A percentile compares a stretch with the other conserved stretches of the same genome.
Conservation (phyloP, 345 rosid species). For the Dipteronia sinensis region DNA sequence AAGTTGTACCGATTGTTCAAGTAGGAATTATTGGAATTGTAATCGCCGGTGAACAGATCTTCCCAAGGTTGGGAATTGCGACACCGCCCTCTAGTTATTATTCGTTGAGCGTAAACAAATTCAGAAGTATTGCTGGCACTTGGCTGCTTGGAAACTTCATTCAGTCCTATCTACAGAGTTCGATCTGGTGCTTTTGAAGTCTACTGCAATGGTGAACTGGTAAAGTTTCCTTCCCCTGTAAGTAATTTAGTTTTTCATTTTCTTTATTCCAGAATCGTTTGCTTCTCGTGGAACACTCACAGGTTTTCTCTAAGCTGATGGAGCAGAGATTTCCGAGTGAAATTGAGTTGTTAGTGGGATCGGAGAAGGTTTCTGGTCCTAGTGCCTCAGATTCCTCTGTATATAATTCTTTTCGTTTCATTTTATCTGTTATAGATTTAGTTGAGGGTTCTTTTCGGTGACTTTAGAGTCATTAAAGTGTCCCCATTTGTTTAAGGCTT, state of each 20-base stretch:
- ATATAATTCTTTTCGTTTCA: neutral
- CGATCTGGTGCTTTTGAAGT: conserved; percentile 45
- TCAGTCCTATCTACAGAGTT: conserved; percentile 29
- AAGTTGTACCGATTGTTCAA: conserved; percentile 23
- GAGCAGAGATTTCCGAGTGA: conserved; percentile 34
- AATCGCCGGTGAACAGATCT: conserved; percentile 34
- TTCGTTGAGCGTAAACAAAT: conserved; percentile 30
- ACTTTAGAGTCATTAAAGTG: neutral
- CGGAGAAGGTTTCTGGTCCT: conserved; percentile 10
- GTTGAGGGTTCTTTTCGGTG: neutral
- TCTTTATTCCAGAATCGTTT: too few relatives aligned
- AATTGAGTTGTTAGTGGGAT: conserved; percentile 23
- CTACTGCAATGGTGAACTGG: conserved; percentile 31
- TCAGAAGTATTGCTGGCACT: conserved; percentile 25
- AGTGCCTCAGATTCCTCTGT: neutral
- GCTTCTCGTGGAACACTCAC: neutral
- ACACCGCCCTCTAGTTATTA: conserved; percentile 31
- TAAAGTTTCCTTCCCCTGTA: neutral
- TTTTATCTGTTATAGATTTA: neutral
- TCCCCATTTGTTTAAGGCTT: too few relatives aligned
- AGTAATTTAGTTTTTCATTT: neutral
- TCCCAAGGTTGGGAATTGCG: conserved; percentile 27
- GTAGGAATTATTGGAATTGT: conserved; percentile 25
- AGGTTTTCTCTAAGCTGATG: conserved; percentile 40
- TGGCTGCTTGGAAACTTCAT: conserved; percentile 37